Base-by-base conservation (phyloP, 495 filamentous ascomycete genomes). In the Evernia prunastri region DNA sequence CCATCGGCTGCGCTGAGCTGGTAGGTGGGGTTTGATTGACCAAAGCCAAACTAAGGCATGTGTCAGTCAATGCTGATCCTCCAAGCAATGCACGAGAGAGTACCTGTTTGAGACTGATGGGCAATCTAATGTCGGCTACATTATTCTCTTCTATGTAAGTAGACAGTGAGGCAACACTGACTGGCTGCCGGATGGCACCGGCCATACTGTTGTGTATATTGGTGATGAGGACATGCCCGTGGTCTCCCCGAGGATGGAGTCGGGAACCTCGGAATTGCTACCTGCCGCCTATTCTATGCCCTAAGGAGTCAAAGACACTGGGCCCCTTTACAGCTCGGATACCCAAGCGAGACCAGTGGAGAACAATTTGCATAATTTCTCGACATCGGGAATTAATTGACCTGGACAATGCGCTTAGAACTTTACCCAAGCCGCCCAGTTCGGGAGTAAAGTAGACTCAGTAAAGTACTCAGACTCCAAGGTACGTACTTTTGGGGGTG, bases 1-100 rank as follows among this genome's bases (percentile, higher is more conserved):
- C 85, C 85, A 73, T 86, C 79, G 63, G 82, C 76, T 64, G 84
- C 83, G 13, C 84, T 95, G 65, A 97, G 80, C 63, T 90, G 89
- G 78, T 97, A 97, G 11, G 94, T 97, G 36, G 94, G 94, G 73
- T 97, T 98, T 54, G 90, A 96, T 77, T 97, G 94, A 59, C 94
- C 94, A 72, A 93, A 98, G 68, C 91, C 89, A 72, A 97, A 98
- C 88, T 97, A 74, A 20, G 25, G 13, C 10, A 42, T 11, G 49
- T 42, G 56, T 58, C 23, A 36, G 37, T 67, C 42, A 60, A 53
- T 56, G 31, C 23, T 39, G 47, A 35, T 17, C 40, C 20, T 57
- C 31, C 25, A 51, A 57, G 42, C 35, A 53, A 13, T 36, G n/a
- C 37, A 70, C 13, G 7, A 27, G 45, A 20, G 56, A 78, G 61